Conservation (phyloP, 148 eudicot genomes). For the Selenicereus undatus region DNA sequence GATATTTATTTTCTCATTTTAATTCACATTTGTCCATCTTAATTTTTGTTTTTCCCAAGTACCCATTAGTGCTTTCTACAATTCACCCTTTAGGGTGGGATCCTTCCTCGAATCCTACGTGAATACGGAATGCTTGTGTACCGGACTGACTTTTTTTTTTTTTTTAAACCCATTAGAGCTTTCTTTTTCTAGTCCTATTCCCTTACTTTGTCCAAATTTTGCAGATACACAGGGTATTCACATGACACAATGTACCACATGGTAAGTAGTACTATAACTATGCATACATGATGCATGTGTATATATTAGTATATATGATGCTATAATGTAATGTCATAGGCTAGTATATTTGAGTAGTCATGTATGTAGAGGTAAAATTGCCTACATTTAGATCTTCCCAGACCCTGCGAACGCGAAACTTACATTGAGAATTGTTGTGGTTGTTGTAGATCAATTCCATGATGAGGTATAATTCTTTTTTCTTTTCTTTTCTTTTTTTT, state of each 20-base stretch:
- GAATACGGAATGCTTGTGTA: too few relatives aligned
- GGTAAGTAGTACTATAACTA: constrained; percentile 28
- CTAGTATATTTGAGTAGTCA: too few relatives aligned
- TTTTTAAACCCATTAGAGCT: background rate
- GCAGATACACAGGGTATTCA: constrained; percentile 51
- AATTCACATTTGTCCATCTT: background rate
- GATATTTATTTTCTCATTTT: background rate
- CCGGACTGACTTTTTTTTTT: too few relatives aligned
- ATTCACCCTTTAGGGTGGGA: too few relatives aligned
- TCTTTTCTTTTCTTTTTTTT: background rate
- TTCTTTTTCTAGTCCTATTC: background rate
- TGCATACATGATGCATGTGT: background rate
- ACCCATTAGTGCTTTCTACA: background rate
- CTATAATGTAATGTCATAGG: too few relatives aligned
- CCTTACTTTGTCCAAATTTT: constrained; percentile 1
- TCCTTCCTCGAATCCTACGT: too few relatives aligned
- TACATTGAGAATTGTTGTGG: too few relatives aligned
- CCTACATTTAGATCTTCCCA: too few relatives aligned
- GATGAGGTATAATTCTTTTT: background rate
- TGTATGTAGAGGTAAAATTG: too few relatives aligned
- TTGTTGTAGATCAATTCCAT: background rate
- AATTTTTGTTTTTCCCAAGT: too few relatives aligned
- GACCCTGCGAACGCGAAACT: too few relatives aligned
- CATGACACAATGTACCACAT: constrained; percentile 49
- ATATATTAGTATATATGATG: too few relatives aligned